Percentiles rank a stretch among this genome's conserved stretches.
These are phyloP conservation scores for Fonsecaea nubica DNA, from an alignment of 2,329 filamentous ascomycete genomes.

Conservation along the genomic window DNA sequence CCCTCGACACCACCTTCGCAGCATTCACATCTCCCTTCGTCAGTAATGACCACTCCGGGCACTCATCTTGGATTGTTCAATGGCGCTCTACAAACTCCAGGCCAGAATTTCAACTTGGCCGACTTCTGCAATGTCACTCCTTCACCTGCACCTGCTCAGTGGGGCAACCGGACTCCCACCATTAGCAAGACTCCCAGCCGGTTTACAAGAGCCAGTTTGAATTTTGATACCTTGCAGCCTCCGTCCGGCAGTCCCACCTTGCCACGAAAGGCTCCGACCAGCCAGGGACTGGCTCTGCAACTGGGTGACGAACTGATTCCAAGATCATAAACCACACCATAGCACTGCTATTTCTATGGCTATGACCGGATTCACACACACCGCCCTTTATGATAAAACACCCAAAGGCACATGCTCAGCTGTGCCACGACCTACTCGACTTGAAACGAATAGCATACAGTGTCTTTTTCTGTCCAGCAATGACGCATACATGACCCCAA, in stretches of 20 bases:
- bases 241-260: conserved; percentile 48
- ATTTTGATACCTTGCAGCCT: conserved; percentile 77
- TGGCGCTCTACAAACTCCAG: conserved; percentile 82
- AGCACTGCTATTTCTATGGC: neutral
- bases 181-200: conserved; percentile 73
- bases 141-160: conserved; percentile 86
- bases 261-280: conserved; percentile 34
- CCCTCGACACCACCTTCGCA: conserved; percentile 79
- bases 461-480: conserved; percentile 21
- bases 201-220: conserved; percentile 75
- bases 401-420: conserved; percentile 22
- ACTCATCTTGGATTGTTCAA: conserved; percentile 70
- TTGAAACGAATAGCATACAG: conserved; percentile 37
- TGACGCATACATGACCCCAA: conserved; percentile 25
- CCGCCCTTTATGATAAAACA: conserved; percentile 27
- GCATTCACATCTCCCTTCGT: conserved; percentile 58
- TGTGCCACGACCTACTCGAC: conserved; percentile 33
- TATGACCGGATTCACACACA: neutral
- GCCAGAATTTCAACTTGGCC: conserved; percentile 87
- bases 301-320: conserved; percentile 66
- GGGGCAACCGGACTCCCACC: conserved; percentile 66
- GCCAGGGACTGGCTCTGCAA: conserved; percentile 65
- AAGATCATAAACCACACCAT: conserved; percentile 27
- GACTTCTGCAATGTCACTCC: conserved; percentile 98
- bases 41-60: conserved; percentile 65